Conservation (phyloP, 176 grass and related monocot genomes). For the Ampelocalamus luodianensis region DNA sequence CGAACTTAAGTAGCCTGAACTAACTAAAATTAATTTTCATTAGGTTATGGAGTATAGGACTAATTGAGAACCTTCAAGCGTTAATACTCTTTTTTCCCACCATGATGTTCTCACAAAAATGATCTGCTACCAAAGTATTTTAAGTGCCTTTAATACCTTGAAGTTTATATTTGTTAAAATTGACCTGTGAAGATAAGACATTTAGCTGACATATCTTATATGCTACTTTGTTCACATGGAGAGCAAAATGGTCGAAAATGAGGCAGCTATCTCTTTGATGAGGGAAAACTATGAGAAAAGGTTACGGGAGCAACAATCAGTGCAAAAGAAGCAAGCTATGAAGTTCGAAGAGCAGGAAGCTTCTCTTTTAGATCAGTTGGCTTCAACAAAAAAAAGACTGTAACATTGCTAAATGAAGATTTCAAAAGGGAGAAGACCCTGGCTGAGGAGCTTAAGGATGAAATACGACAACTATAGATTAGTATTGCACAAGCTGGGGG, state of each 20-base stretch:
- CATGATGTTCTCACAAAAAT: slow-evolving; percentile 28
- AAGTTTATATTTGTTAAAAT: slow-evolving; percentile 33
- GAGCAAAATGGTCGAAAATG: slow-evolving; percentile 72
- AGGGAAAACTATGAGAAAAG: slow-evolving; percentile 76
- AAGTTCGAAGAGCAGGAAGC: slow-evolving; percentile 75
- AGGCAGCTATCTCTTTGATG: slow-evolving; percentile 66
- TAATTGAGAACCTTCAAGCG: background rate
- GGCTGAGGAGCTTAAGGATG: slow-evolving; percentile 66
- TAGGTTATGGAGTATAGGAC: slow-evolving; percentile 9
- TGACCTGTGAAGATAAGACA: background rate
- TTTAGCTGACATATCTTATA: slow-evolving; percentile 34
- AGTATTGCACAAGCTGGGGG: slow-evolving; percentile 51
- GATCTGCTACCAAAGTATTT: slow-evolving; percentile 28
- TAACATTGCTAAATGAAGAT: slow-evolving; percentile 66
- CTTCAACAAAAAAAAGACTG: slow-evolving; percentile 64
- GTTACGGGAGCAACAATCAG: slow-evolving; percentile 63
- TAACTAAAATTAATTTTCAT: slow-evolving; percentile 2
- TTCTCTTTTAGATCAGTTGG: slow-evolving; percentile 65
- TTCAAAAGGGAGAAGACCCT: slow-evolving; percentile 65
- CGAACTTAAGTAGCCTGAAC: background rate
- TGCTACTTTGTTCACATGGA: slow-evolving; percentile 67
- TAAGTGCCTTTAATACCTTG: slow-evolving; percentile 17
- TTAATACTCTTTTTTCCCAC: slow-evolving; percentile 6
- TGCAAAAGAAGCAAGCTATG: slow-evolving; percentile 60
- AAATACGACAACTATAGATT: slow-evolving; percentile 71